Percentiles rank a stretch among this genome's conserved stretches.
These are phyloP conservation scores for Bipolaris cookei DNA, from an alignment of 2,329 filamentous ascomycete genomes.

Conservation along the genomic window DNA sequence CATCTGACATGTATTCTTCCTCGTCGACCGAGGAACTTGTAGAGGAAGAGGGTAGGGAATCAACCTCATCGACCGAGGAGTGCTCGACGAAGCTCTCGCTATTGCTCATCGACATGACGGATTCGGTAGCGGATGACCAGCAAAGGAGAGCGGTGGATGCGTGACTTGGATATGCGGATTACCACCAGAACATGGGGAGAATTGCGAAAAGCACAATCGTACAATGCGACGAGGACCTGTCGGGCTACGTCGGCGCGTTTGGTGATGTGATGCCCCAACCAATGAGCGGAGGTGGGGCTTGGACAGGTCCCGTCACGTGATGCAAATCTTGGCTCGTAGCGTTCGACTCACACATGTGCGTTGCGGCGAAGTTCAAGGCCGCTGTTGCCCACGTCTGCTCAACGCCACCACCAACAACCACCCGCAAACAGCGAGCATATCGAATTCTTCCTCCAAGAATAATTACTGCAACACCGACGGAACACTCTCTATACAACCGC, in stretches of 20 bases:
- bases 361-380: constrained; percentile 17
- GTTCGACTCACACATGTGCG: constrained; percentile 28
- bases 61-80: constrained; percentile 52
- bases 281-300: constrained; percentile 38
- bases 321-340: constrained; percentile 24
- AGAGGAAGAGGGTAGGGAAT: constrained; percentile 60
- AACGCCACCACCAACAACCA: constrained; percentile 4
- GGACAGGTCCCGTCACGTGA: constrained; percentile 23
- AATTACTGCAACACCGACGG: constrained; percentile 5
- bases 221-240: constrained; percentile 7
- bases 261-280: constrained; percentile 28
- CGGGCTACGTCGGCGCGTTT: constrained; percentile 16
- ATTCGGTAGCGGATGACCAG: neutral
- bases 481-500: constrained; percentile 40
- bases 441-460: neutral
- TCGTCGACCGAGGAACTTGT: constrained; percentile 61
- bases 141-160: neutral
- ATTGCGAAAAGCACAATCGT: constrained; percentile 1
- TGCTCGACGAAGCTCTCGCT: constrained; percentile 49
- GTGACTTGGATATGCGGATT: constrained; percentile 14
- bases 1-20: constrained; percentile 73
- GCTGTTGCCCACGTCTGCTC: neutral
- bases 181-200: constrained; percentile 30
- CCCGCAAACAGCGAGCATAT: neutral
- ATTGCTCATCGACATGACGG: constrained; percentile 47